phyloP scores from a whole-genome alignment of 2,329 filamentous ascomycete species.

The Sporothrix brunneoviolacea region DNA sequence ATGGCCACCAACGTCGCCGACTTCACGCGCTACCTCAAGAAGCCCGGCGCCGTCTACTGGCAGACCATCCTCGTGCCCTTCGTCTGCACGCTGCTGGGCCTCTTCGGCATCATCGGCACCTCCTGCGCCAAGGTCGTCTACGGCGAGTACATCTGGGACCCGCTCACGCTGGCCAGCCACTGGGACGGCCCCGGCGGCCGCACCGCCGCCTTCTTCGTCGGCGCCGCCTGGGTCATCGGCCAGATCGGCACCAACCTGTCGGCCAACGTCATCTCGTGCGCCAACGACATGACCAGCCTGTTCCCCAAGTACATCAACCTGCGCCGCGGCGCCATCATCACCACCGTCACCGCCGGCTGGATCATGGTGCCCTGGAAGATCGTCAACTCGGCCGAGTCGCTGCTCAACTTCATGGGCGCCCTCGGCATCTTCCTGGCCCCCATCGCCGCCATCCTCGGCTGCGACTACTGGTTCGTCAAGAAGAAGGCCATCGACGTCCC shows the following conservation, averaged over 20 bases:
- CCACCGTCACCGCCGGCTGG: slow-evolving; percentile 38
- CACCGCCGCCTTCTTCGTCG: slow-evolving; percentile 33
- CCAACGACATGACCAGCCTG: slow-evolving; percentile 42
- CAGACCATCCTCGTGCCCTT: slow-evolving; percentile 22
- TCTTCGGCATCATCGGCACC: slow-evolving; percentile 49
- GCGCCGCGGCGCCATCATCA: slow-evolving; percentile 47
- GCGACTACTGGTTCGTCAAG: slow-evolving; percentile 23
- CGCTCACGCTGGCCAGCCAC: slow-evolving; percentile 35
- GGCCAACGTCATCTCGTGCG: slow-evolving; percentile 47
- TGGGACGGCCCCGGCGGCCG: slow-evolving; percentile 40
- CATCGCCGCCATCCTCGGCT: slow-evolving; percentile 37
- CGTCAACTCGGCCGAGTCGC: slow-evolving; percentile 48
- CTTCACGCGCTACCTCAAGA: slow-evolving; percentile 22
- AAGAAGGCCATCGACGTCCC: slow-evolving; percentile 17
- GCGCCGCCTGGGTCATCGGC: slow-evolving; percentile 42
- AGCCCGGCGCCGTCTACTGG: slow-evolving; percentile 21
- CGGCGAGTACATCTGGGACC: slow-evolving; percentile 39
- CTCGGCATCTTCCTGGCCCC: slow-evolving; percentile 54
- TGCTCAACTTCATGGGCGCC: slow-evolving; percentile 60
- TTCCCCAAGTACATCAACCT: slow-evolving; percentile 41
- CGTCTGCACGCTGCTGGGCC: slow-evolving; percentile 33
- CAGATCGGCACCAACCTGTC: slow-evolving; percentile 52
- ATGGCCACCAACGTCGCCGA: slow-evolving; percentile 18
- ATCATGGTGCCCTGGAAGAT: slow-evolving; percentile 57
- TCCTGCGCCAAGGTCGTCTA: slow-evolving; percentile 43